Percentiles rank a stretch among this genome's conserved stretches.
Evolutionary conservation across 768 basidiomycete genomes (phyloP).

Genomic region (Panus rudis): DNA sequence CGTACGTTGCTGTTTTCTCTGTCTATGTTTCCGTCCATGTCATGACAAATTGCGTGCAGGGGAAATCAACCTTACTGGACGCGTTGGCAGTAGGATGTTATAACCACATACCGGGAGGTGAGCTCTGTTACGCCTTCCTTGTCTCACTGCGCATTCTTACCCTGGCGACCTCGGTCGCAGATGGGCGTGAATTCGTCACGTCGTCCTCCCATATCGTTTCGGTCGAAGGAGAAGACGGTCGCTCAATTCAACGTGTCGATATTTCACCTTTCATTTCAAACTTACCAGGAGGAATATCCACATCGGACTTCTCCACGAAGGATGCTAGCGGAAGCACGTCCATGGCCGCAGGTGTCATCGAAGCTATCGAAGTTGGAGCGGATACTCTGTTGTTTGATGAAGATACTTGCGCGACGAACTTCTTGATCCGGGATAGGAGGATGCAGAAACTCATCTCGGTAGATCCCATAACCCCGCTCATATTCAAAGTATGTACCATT

Average conservation of each 20-base stretch:
- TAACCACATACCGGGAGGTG: conserved; percentile 12
- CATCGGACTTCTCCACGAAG: conserved; percentile 12
- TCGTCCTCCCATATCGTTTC: conserved; percentile 8
- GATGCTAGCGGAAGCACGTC: conserved; percentile 17
- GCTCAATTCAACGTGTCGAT: conserved; percentile 11
- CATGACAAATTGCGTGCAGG: too few relatives aligned
- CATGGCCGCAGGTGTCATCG: conserved; percentile 14
- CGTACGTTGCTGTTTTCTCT: too few relatives aligned
- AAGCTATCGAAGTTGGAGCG: conserved; percentile 12
- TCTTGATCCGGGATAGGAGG: conserved; percentile 13
- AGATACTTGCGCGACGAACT: conserved; percentile 16
- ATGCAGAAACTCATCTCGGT: conserved; percentile 13
- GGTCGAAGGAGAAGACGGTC: conserved; percentile 14
- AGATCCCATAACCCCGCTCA: conserved; percentile 13
- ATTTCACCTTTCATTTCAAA: conserved; percentile 14
- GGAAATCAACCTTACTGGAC: conserved; percentile 14
- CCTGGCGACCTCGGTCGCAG: not conserved
- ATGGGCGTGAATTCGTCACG: conserved; percentile 14
- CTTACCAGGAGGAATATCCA: conserved; percentile 9
- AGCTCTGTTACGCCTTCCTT: not conserved
- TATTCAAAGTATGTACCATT: conserved; percentile 6
- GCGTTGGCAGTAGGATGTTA: conserved; percentile 14
- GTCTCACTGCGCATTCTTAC: too few relatives aligned
- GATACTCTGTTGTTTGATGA: conserved; percentile 14
- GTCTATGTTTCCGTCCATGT: not conserved